Base-by-base conservation (phyloP, 768 basidiomycete genomes). In the Tricholoma terreum region DNA sequence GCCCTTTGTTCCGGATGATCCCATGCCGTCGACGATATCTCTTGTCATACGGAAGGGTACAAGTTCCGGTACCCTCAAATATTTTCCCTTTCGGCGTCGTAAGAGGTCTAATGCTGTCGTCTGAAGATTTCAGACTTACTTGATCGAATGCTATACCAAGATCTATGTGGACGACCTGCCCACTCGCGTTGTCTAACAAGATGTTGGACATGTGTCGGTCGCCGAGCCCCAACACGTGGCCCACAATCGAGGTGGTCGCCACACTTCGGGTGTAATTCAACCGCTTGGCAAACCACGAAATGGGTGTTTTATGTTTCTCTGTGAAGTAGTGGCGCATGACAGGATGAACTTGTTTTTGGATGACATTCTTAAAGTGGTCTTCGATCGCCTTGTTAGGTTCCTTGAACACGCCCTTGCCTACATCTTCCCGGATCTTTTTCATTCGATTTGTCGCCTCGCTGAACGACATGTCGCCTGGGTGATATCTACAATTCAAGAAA, bases 121-220 rank as follows among this genome's bases (percentile, higher is more conserved):
- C 2, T 22, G 42, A 8, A 42, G 1, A 34, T 30, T 33, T 38
- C 38, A 33, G 8, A 34, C 79, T 62, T 59, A 92, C 93, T 76
- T 93, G 92, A 58, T 97, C 97, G 71, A 99, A 98, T 0, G 94
- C 94, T 58, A 98, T 94, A 1, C 96, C 96, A 1, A 98, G 78
- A 71, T 99, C 96, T 53, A 99, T 99, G 69, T 97, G 94, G 6
- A 98, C 86, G 45, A 95, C 79, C 66, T 98, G 93, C 14, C 96
- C 96, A 8, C 83, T 86, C 24, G 70, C 70, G 49, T 84, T 83
- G 69, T 98, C 94, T 45, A 98, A 76, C 45, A 99, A 77, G 64
- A 99, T 96, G 71, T 99, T 99, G 42, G 89, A 88, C 6, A 82
- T 80, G 68, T 99, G 96, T 11, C 96, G 83, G 69, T 99, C 96